phyloP scores from a whole-genome alignment of 345 rosid genomes.

The Mercurialis annua region DNA sequence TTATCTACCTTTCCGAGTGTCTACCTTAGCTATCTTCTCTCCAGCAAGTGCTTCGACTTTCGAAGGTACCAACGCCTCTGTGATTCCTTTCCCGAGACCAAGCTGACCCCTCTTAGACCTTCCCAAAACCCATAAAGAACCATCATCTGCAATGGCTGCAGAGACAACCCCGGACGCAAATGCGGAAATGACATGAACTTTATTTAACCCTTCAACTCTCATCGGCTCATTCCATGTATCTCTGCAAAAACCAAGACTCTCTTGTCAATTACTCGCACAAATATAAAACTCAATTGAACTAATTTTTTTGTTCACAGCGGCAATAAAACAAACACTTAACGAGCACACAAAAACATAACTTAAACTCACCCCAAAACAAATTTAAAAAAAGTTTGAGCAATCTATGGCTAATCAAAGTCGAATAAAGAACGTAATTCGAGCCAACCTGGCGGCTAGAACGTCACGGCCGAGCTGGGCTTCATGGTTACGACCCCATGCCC shows the following conservation, averaged over 20 bases:
- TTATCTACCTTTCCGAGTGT: slow-evolving; percentile 17
- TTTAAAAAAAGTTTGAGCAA: not conserved
- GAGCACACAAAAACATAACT: not conserved
- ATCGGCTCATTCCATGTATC: slow-evolving; percentile 57
- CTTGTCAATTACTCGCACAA: not conserved
- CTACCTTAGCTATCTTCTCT: slow-evolving; percentile 72
- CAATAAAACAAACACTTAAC: slow-evolving; percentile 17
- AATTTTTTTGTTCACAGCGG: not conserved
- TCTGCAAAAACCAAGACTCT: slow-evolving; percentile 32
- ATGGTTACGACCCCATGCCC: slow-evolving; percentile 90
- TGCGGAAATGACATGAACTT: slow-evolving; percentile 49
- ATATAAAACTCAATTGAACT: too few relatives aligned
- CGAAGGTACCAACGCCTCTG: slow-evolving; percentile 54
- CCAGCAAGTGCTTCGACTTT: slow-evolving; percentile 57
- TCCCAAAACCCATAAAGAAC: slow-evolving; percentile 97
- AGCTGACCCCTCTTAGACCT: slow-evolving; percentile 94
- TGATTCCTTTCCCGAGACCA: slow-evolving; percentile 69
- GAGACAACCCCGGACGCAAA: slow-evolving; percentile 90
- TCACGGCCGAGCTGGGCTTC: slow-evolving; percentile 82
- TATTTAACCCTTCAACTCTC: slow-evolving; percentile 62
- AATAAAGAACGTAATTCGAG: not conserved
- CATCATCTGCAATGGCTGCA: slow-evolving; percentile 69
- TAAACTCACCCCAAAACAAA: too few relatives aligned
- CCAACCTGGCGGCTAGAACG: slow-evolving; percentile 37
- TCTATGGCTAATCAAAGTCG: not conserved